Conservation (phyloP, 768 basidiomycete species). For the Lactarius sanguifluus region DNA sequence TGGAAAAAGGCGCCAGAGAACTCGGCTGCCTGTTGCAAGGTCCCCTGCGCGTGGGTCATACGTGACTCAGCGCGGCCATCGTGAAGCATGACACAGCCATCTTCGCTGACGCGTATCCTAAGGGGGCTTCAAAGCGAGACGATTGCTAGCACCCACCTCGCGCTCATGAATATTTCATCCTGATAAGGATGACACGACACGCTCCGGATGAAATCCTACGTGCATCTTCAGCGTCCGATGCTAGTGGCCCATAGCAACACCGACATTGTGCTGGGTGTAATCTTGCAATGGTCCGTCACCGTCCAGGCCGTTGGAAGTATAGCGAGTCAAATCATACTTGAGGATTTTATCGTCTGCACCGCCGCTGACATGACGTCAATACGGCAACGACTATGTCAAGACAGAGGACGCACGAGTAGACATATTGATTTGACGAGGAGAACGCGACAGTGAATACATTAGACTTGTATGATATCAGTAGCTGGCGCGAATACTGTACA, state of each 20-base stretch:
- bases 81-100: constrained; percentile 63
- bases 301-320: constrained; percentile 2
- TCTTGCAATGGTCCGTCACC: constrained; percentile 12
- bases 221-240: constrained; percentile 15
- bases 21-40: constrained; percentile 52
- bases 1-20: constrained; percentile 68
- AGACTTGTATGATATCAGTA: constrained; percentile 41
- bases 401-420: constrained; percentile 58
- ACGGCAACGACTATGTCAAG: constrained; percentile 3
- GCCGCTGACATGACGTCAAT: constrained; percentile 10
- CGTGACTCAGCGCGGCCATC: constrained; percentile 49
- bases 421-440: constrained; percentile 60
- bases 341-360: constrained; percentile 25
- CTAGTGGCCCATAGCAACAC: constrained; percentile 14
- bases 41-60: constrained; percentile 46
- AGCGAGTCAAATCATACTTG: constrained; percentile 26
- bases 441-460: constrained; percentile 74
- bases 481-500: not conserved
- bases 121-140: not conserved
- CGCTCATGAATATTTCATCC: constrained; percentile 68
- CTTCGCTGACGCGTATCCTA: constrained; percentile 49
- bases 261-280: constrained; percentile 32
- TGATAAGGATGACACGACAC: constrained; percentile 64
- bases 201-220: constrained; percentile 63
- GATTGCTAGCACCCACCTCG: constrained; percentile 48